Percentiles rank a stretch among this genome's conserved stretches.
phyloP scores from a whole-genome alignment of 345 rosid genomes.

The Raphanus raphanistrum region DNA sequence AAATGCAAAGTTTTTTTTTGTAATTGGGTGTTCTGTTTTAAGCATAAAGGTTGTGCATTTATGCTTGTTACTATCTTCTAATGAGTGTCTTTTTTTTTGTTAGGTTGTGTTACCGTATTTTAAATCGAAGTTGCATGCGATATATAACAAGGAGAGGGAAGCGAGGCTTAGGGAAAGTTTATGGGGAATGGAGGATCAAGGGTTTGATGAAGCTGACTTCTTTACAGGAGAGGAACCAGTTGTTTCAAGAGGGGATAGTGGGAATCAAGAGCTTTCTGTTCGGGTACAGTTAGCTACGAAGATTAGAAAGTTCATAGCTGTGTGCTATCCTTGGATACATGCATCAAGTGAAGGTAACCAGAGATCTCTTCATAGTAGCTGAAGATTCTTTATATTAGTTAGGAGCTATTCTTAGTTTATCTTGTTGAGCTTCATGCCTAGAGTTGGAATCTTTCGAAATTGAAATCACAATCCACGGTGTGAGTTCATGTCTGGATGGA shows the following conservation, averaged over 20 bases:
- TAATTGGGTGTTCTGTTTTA: background rate
- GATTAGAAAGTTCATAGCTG: conserved; percentile 70
- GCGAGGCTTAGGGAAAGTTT: conserved; percentile 91
- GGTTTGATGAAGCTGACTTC: conserved; percentile 56
- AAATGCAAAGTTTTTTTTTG: background rate
- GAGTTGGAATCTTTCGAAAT: background rate
- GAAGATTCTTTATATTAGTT: background rate
- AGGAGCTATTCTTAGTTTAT: conserved; percentile 6
- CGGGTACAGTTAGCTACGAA: conserved; percentile 59
- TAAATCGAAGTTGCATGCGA: conserved; percentile 83
- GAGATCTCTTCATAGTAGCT: conserved; percentile 2
- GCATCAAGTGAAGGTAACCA: conserved; percentile 83
- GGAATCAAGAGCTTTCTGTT: conserved; percentile 52
- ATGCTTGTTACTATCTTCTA: background rate
- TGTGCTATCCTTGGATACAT: conserved; percentile 93
- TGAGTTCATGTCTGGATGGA: background rate
- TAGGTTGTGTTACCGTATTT: conserved; percentile 96
- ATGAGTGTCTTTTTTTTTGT: conserved; percentile 11
- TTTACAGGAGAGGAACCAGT: conserved; percentile 50
- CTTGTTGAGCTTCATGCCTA: conserved; percentile 11
- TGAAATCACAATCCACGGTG: conserved; percentile 1
- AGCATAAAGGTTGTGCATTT: background rate
- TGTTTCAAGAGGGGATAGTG: conserved; percentile 45
- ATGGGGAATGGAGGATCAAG: conserved; percentile 85
- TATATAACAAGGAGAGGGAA: conserved; percentile 95